phyloP scores from a whole-genome alignment of 352 stramenopile species.

The Pilasporangium apinafurcum region DNA sequence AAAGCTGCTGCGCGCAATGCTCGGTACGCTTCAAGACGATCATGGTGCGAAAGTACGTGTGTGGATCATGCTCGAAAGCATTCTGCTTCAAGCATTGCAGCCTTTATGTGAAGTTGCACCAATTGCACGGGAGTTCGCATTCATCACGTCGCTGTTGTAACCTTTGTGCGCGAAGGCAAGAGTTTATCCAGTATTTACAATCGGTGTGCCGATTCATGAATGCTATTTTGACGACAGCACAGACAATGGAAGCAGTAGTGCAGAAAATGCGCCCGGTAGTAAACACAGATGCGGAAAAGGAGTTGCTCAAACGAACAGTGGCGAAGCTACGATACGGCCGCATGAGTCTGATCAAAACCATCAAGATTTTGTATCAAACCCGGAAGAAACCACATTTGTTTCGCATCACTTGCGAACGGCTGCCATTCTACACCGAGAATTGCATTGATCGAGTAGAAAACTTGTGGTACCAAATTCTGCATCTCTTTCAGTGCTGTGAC shows the following conservation, averaged over 20 bases:
- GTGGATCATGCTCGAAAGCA: constrained; percentile 39
- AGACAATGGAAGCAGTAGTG: constrained; percentile 23
- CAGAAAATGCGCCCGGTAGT: constrained; percentile 10
- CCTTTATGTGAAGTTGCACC: constrained; percentile 33
- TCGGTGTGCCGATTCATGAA: constrained; percentile 26
- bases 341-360: constrained; percentile 72
- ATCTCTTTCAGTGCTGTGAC: constrained; percentile 71
- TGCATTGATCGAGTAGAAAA: constrained; percentile 69
- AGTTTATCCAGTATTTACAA: constrained; percentile 45
- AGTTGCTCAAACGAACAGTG: constrained; percentile 35
- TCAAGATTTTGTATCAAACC: constrained; percentile 81
- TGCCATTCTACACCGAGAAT: constrained; percentile 71
- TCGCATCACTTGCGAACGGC: constrained; percentile 47
- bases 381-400: constrained; percentile 63
- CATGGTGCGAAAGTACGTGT: constrained; percentile 40
- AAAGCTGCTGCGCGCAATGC: constrained; percentile 38
- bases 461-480: constrained; percentile 75
- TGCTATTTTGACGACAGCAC: constrained; percentile 17
- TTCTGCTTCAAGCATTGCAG: constrained; percentile 65
- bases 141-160: constrained; percentile 38
- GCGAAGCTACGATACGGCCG: constrained; percentile 39
- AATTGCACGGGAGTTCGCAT: constrained; percentile 27
- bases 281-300: constrained; percentile 6
- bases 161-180: constrained; percentile 42
- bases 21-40: constrained; percentile 46